Conservation (phyloP, 768 basidiomycete species). For the Pisolithus marmoratus region DNA sequence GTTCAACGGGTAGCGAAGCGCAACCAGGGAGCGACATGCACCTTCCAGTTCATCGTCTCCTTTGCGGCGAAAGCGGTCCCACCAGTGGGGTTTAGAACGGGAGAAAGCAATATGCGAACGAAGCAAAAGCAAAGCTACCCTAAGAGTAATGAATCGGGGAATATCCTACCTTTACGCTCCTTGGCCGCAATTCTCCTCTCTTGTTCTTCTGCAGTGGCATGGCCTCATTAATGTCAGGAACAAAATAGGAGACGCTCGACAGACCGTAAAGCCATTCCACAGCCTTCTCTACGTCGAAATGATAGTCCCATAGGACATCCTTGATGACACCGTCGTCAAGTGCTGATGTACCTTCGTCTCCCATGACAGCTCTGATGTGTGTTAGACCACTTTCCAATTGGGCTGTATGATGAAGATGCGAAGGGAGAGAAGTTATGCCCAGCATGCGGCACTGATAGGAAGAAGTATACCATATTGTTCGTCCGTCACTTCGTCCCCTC, state of each 20-base stretch:
- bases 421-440: constrained; percentile 6
- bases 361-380: constrained; percentile 62
- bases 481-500: constrained; percentile 72
- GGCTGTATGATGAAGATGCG: constrained; percentile 29
- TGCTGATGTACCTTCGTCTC: constrained; percentile 56
- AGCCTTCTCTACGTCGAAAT: constrained; percentile 78
- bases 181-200: constrained; percentile 54
- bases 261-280: constrained; percentile 70
- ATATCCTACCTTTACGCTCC: constrained; percentile 82
- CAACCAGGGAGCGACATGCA: constrained; percentile 41
- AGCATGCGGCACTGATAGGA: neutral
- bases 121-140: constrained; percentile 31
- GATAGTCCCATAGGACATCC: constrained; percentile 80
- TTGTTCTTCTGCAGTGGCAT: constrained; percentile 52
- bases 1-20: constrained; percentile 13
- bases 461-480: constrained; percentile 67
- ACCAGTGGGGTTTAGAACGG: constrained; percentile 29
- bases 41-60: constrained; percentile 46
- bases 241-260: constrained; percentile 19
- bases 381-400: constrained; percentile 70
- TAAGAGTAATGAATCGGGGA: constrained; percentile 18
- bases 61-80: constrained; percentile 31
- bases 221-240: neutral
- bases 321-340: constrained; percentile 71
- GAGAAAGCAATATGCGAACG: constrained; percentile 24